phyloP scores from a whole-genome alignment of 352 stramenopile genomes.

The Phytopythium boreale region DNA sequence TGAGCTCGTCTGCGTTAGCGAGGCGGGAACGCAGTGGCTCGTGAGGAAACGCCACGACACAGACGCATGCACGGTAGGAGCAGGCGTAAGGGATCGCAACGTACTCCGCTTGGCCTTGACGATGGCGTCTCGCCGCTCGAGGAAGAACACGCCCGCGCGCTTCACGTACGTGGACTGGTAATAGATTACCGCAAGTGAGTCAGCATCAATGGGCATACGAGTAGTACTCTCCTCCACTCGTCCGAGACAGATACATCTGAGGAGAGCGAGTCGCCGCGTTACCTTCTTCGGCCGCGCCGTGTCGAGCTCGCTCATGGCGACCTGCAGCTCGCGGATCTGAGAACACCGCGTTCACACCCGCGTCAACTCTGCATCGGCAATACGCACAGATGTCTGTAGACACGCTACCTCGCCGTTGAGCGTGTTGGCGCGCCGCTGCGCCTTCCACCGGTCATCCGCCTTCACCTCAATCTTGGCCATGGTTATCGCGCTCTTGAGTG shows the following conservation, averaged over 20 bases:
- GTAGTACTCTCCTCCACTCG: not conserved
- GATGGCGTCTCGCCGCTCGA: slow-evolving; percentile 64
- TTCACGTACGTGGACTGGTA: slow-evolving; percentile 64
- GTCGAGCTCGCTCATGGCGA: slow-evolving; percentile 71
- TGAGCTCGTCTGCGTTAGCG: slow-evolving; percentile 44
- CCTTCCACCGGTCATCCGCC: slow-evolving; percentile 36
- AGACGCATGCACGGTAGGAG: too few species aligned
- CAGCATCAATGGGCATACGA: not conserved
- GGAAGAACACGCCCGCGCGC: slow-evolving; percentile 70
- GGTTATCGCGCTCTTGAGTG: not conserved
- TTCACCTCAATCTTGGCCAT: slow-evolving; percentile 40
- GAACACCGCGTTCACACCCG: not conserved
- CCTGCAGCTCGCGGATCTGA: slow-evolving; percentile 77
- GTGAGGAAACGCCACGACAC: too few species aligned
- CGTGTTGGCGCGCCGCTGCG: slow-evolving; percentile 32
- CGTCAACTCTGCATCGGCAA: too few species aligned
- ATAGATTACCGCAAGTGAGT: not conserved
- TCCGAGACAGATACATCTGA: not conserved
- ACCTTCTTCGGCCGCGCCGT: slow-evolving; percentile 71
- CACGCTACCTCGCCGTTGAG: slow-evolving; percentile 36
- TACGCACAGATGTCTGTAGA: too few species aligned
- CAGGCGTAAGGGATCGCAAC: not conserved
- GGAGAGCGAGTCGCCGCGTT: not conserved
- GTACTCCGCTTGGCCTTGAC: slow-evolving; percentile 66
- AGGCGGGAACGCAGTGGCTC: not conserved